Percentiles rank a stretch among this genome's conserved stretches.
phyloP scores from a whole-genome alignment of 2,329 filamentous ascomycete genomes.

The Zymoseptoria pseudotritici region DNA sequence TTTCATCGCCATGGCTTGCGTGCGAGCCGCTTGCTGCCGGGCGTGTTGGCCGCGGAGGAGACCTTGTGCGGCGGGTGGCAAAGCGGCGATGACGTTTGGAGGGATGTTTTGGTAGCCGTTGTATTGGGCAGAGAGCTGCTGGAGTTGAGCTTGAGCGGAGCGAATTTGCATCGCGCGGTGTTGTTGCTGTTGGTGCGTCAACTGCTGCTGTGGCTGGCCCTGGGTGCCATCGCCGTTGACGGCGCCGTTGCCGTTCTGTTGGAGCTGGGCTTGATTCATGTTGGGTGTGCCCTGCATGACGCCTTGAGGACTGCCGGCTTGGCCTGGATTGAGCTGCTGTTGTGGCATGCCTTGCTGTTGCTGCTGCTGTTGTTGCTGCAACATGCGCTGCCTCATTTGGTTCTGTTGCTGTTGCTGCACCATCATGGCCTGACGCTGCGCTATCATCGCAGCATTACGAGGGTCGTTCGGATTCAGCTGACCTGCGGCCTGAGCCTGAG shows the following conservation, averaged over 20 bases:
- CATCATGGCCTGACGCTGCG: conserved; percentile 14
- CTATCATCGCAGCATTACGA: conserved; percentile 17
- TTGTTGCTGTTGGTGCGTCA: conserved; percentile 15
- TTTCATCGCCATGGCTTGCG: conserved; percentile 18
- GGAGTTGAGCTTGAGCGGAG: conserved; percentile 15
- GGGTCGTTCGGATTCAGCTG: conserved; percentile 11
- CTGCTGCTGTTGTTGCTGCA: conserved; percentile 20
- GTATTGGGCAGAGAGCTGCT: conserved; percentile 14
- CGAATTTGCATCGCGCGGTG: conserved; percentile 12
- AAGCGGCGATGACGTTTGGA: conserved; percentile 7
- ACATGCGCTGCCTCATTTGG: conserved; percentile 13
- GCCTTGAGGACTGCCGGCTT: conserved; percentile 12
- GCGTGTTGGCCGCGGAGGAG: conserved; percentile 15
- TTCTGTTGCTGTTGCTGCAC: conserved; percentile 24
- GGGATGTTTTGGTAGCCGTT: conserved; percentile 17
- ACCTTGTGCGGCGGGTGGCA: conserved; percentile 16
- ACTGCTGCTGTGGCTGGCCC: conserved; percentile 13
- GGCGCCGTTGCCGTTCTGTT: conserved; percentile 17
- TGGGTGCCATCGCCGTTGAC: conserved; percentile 4
- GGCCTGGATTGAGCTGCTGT: conserved; percentile 12
- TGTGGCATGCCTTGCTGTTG: conserved; percentile 18
- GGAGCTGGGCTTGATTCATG: conserved; percentile 18
- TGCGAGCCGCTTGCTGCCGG: conserved; percentile 16
- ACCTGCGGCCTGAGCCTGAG: conserved; percentile 14
- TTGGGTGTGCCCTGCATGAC: conserved; percentile 16